Evolutionary conservation across 2,329 filamentous ascomycete genomes (phyloP), one percentile per base, ranked within the genome.

Genomic region (Colletotrichum liriopes): DNA sequence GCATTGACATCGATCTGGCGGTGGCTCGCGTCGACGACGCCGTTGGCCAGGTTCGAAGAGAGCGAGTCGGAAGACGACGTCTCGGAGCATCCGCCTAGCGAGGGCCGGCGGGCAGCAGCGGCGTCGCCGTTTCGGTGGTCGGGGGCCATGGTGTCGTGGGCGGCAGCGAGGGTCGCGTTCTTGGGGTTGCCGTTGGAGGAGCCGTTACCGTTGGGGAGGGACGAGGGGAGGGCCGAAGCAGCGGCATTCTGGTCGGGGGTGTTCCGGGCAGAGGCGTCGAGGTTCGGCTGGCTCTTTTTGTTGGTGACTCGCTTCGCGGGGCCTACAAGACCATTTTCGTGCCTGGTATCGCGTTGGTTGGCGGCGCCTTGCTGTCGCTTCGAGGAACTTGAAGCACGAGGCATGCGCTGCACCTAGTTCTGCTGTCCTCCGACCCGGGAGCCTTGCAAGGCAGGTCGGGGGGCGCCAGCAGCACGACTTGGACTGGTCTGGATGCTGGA

Each of bases 291-390:
- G 79, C 83, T 86, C 82, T 87, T 89, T 75, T 78, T 83, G 75
- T 78, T 79, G 56, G 79, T 76, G 68, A 77, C 75, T 77, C 83
- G 83, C 77, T 82, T 84, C 62, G 79, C 80, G 72, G 82, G 80
- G 79, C 92, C 92, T 88, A 95, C 93, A 82, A 94, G 88, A 80
- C 94, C 94, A 92, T 94, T 95, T 85, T 98, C 95, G 85, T 97
- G 93, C 83, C 93, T 91, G 79, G 87, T 90, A 84, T 92, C 92
- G 85, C 91, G 91, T 82, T 91, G 88, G 85, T 87, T 92, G 76
- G 84, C 84, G 81, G 86, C 86, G 84, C 86, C 87, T 85, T 87
- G 86, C 82, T 90, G 87, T 89, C 88, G 88, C 87, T 91, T 91
- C 82, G 85, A 82, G 81, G 86, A 86, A 81, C 84, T 85, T 78